Base-by-base conservation (phyloP, 108 stramenopile species). In the Cyclostephanos tholiformis region DNA sequence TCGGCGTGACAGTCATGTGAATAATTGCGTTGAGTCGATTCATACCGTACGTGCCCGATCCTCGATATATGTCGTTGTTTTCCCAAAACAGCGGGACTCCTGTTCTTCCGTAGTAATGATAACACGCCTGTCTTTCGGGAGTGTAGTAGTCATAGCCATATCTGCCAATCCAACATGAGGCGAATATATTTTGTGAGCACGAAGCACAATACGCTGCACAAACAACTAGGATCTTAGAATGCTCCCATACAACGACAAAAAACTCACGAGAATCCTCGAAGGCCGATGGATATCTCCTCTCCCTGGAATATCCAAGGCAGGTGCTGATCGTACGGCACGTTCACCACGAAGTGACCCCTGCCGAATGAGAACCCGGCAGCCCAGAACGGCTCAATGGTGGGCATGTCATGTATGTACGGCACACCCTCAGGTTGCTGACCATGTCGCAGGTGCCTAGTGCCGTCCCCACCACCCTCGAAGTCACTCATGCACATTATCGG, bases 301-400 rank as follows among this genome's bases (percentile, higher is more conserved):
- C 95, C 91, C 59, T 88, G 85, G 61, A 90, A 90, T 13, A 92
- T 80, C 85, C 78, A 83, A 27, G 93, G 93, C 39, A 89, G 75
- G 75, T 93, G 91, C 58, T 88, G 87, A 85, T 97, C 94, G 74
- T 97, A 97, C 2, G 93, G 93, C 6, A 95, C 90, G 55, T 92
- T 88, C 44, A 91, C 82, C 32, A 89, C 85, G 73, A 92, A 90
- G 65, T 95, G 95, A 17, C 93, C 92, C 16, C 94, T 80, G 14
- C 89, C 82, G 84, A 98, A 98, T 32, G 87, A 89, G 73, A 97
- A 95, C 3, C 97, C 97, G 10, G 96, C 95, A 6, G 97, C 97
- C 94, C 95, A 98, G 75, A 93, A 97, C 4, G 95, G 96, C 39
- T 96, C 82, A n/a, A 91, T 75, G 27, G 89, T 85, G 11, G 96